Conservation (phyloP, 2,329 filamentous ascomycete genomes). For the Aspergillus sojae region DNA sequence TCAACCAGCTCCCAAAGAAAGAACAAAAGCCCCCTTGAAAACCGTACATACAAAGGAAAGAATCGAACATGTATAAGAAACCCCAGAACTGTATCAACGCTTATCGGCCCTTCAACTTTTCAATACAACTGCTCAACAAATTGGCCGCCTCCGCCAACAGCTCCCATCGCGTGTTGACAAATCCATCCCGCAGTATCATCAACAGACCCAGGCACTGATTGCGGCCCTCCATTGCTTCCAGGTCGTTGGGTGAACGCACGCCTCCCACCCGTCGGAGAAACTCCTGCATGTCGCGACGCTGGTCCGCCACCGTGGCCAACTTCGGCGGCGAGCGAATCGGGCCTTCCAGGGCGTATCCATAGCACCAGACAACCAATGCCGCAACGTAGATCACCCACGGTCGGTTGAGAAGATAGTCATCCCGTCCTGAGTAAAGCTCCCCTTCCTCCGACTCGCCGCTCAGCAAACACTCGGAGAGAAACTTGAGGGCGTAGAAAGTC, state of each 20-base stretch:
- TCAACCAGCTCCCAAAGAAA: constrained; percentile 1
- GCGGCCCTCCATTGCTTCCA: constrained; percentile 72
- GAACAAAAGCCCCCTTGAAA: not conserved
- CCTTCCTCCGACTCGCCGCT: constrained; percentile 46
- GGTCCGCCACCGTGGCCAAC: constrained; percentile 65
- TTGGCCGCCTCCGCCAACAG: constrained; percentile 83
- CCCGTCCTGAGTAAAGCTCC: constrained; percentile 72
- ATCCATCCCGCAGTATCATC: constrained; percentile 78
- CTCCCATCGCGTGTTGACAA: constrained; percentile 85
- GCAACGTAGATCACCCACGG: constrained; percentile 97
- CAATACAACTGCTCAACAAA: constrained; percentile 78
- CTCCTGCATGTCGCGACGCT: constrained; percentile 74
- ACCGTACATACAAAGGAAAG: not conserved
- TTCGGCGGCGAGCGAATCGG: constrained; percentile 57
- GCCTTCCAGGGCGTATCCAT: constrained; percentile 88
- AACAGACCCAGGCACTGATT: constrained; percentile 83
- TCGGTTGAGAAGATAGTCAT: constrained; percentile 86
- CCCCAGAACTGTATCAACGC: not conserved
- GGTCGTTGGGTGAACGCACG: constrained; percentile 73
- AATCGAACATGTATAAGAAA: not conserved
- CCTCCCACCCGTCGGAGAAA: constrained; percentile 75
- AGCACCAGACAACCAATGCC: constrained; percentile 89
- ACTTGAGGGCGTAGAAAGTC: constrained; percentile 87
- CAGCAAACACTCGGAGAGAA: constrained; percentile 77
- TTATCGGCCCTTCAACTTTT: constrained; percentile 49